Conservation (phyloP, 2,329 filamentous ascomycete species). For the Ilyonectria robusta region DNA sequence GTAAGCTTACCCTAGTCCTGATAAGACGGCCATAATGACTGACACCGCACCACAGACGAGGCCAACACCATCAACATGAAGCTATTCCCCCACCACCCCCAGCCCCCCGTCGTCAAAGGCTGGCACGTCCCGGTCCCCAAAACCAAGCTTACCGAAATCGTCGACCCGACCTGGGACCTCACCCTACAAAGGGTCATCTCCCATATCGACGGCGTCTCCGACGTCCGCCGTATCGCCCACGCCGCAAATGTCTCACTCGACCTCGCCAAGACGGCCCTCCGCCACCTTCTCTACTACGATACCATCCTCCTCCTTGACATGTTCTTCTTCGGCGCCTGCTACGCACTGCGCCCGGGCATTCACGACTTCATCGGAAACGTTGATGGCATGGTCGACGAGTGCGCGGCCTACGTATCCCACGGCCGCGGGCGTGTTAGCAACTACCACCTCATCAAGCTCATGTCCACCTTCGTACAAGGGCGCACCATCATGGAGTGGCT, state of each 20-base stretch:
- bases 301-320: slow-evolving; percentile 92
- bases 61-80: slow-evolving; percentile 97
- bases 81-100: slow-evolving; percentile 86
- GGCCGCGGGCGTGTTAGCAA: slow-evolving; percentile 63
- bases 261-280: slow-evolving; percentile 87
- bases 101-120: slow-evolving; percentile 82
- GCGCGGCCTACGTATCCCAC: slow-evolving; percentile 83
- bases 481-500: slow-evolving; percentile 92
- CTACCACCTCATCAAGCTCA: slow-evolving; percentile 83
- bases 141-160: slow-evolving; percentile 74
- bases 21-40: slow-evolving; percentile 13
- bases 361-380: slow-evolving; percentile 83
- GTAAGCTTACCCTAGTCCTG: slow-evolving; percentile 61
- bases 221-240: slow-evolving; percentile 88
- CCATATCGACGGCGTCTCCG: slow-evolving; percentile 91
- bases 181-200: slow-evolving; percentile 85
- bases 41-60: slow-evolving; percentile 72
- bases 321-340: slow-evolving; percentile 94
- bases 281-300: slow-evolving; percentile 93
- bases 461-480: slow-evolving; percentile 86
- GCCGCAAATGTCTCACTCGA: slow-evolving; percentile 89
- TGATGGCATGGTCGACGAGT: slow-evolving; percentile 86
- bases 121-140: slow-evolving; percentile 92
- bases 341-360: slow-evolving; percentile 84
- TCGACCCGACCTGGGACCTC: slow-evolving; percentile 80